Percentiles rank a stretch among this genome's conserved stretches.
Conservation (phyloP, 1,284 basidiomycete species). For the Inonotus obliquus region DNA sequence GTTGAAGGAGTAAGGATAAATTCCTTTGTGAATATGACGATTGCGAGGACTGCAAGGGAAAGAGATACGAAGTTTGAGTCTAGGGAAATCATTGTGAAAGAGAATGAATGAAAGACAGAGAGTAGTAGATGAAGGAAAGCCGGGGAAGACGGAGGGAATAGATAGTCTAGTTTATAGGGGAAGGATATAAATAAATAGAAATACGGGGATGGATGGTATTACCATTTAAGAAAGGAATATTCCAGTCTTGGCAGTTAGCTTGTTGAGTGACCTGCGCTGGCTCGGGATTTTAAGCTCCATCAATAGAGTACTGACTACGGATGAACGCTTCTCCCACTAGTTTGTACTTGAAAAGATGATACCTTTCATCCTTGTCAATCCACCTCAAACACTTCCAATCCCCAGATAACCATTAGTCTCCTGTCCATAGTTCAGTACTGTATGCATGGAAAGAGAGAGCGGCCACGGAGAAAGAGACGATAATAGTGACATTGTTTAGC, state of each 20-base stretch:
- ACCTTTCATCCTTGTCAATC: not conserved
- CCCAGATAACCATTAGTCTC: not conserved
- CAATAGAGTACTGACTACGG: not conserved
- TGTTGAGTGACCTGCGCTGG: not conserved
- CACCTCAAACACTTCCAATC: not conserved
- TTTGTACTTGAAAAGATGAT: not conserved
- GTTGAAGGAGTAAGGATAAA: not conserved
- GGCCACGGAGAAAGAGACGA: too few species aligned
- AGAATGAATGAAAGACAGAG: not conserved
- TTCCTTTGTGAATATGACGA: slow-evolving; percentile 2
- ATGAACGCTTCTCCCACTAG: not conserved
- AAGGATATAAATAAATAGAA: not conserved
- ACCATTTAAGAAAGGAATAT: not conserved
- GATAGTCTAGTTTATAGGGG: not conserved
- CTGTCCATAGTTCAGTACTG: not conserved
- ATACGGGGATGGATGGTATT: not conserved
- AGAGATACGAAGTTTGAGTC: not conserved
- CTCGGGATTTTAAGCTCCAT: not conserved
- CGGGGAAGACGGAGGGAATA: not conserved
- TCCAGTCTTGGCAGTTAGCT: not conserved
- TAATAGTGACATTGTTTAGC: too few species aligned
- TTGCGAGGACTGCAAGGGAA: slow-evolving; percentile 1
- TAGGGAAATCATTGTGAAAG: slow-evolving; percentile 1
- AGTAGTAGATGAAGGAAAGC: not conserved
- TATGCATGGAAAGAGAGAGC: too few species aligned